Evolutionary conservation across 169 alveolate genomes (phyloP).

Genomic region (Plasmodium berghei): DNA sequence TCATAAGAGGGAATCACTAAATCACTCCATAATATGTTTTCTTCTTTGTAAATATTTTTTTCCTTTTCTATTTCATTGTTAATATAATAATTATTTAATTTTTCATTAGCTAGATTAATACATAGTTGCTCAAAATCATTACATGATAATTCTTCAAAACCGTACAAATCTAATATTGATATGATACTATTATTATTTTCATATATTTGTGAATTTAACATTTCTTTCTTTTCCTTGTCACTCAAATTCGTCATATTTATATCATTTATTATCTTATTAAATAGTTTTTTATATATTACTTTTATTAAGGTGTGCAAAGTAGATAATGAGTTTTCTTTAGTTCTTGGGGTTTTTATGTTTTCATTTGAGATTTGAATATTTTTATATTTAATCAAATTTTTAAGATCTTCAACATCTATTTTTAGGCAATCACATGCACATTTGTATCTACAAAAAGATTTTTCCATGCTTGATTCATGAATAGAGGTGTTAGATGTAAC

Average conservation of each 20-base stretch:
- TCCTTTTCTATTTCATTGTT: constrained; percentile 91
- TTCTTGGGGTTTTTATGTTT: constrained; percentile 36
- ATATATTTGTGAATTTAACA: constrained; percentile 18
- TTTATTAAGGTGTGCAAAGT: constrained; percentile 56
- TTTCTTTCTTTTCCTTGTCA: constrained; percentile 27
- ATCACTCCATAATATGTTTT: constrained; percentile 86
- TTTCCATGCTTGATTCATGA: neutral
- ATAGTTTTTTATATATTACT: constrained; percentile 47
- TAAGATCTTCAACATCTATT: constrained; percentile 4
- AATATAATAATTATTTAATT: constrained; percentile 89
- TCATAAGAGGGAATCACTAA: constrained; percentile 33
- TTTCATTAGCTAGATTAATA: constrained; percentile 98
- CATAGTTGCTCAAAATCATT: constrained; percentile 98
- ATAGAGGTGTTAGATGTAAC: too few species aligned
- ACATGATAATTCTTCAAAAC: constrained; percentile 96
- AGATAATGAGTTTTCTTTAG: constrained; percentile 14
- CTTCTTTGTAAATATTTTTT: constrained; percentile 87
- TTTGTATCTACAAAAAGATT: neutral
- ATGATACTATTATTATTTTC: constrained; percentile 82
- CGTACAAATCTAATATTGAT: constrained; percentile 98
- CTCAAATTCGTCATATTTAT: constrained; percentile 51
- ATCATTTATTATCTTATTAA: constrained; percentile 43
- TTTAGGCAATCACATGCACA: constrained; percentile 18
- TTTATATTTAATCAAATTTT: constrained; percentile 22
- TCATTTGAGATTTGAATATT: constrained; percentile 33